Evolutionary conservation across 768 basidiomycete species (phyloP).

Genomic region (Hortiboletus flavorubellus): DNA sequence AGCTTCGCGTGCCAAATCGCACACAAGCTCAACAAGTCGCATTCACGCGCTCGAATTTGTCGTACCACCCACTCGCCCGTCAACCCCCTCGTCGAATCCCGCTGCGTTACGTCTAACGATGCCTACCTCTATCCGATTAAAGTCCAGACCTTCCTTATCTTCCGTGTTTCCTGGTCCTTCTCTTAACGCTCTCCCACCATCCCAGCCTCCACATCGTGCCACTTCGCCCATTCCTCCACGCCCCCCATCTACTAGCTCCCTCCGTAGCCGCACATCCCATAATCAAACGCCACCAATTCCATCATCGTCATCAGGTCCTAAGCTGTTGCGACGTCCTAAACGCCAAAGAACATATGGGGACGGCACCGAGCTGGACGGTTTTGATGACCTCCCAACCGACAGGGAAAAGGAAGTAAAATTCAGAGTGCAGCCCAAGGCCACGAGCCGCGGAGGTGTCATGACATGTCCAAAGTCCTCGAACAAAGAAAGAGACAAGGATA

Average conservation of each 20-base stretch:
- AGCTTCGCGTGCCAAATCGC: conserved; percentile 73
- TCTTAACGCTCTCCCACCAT: conserved; percentile 26
- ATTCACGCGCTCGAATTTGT: conserved; percentile 57
- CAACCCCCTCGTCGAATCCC: conserved; percentile 76
- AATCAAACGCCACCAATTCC: conserved; percentile 33
- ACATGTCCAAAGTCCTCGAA: conserved; percentile 42
- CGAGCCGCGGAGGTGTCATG: conserved; percentile 52
- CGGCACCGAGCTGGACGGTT: conserved; percentile 83
- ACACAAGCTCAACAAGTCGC: conserved; percentile 63
- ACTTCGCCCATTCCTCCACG: conserved; percentile 58
- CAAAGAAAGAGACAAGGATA: conserved; percentile 41
- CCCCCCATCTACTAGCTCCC: conserved; percentile 55
- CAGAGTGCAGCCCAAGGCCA: conserved; percentile 71
- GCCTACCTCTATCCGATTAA: conserved; percentile 77
- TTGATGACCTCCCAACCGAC: conserved; percentile 87
- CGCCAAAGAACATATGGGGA: conserved; percentile 75
- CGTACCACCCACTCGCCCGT: conserved; percentile 74
- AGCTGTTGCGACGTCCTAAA: conserved; percentile 73
- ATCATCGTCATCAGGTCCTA: conserved; percentile 48
- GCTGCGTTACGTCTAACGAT: conserved; percentile 79
- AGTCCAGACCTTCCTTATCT: conserved; percentile 72
- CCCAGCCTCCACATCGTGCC: conserved; percentile 42
- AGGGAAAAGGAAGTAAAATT: conserved; percentile 76
- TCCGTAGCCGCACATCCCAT: conserved; percentile 35
- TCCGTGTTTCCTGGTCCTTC: conserved; percentile 59